These are phyloP conservation scores for Eleusine indica DNA, from an alignment of 176 grass and related monocot genomes.

Conservation along the genomic window DNA sequence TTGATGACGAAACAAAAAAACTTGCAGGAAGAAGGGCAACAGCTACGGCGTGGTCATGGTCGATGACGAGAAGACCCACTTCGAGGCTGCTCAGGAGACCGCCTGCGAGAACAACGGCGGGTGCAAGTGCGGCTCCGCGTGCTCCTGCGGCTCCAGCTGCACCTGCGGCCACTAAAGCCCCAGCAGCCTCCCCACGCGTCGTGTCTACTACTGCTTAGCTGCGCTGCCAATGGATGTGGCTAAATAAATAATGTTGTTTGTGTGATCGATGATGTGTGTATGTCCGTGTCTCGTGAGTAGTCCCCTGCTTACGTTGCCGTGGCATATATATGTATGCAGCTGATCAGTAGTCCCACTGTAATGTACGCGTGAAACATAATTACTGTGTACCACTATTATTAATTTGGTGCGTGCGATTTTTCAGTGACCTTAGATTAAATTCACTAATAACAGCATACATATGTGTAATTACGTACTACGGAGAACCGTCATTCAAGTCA, in stretches of 20 bases:
- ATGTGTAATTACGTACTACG: too few species aligned
- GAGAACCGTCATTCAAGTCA: too few species aligned
- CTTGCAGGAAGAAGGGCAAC: slow-evolving; percentile 68
- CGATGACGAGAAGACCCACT: slow-evolving; percentile 54
- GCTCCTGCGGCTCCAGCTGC: slow-evolving; percentile 49
- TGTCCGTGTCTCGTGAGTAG: neutral
- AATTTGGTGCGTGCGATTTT: neutral
- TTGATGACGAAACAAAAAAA: neutral
- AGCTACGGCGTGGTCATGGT: slow-evolving; percentile 50
- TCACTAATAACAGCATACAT: too few species aligned
- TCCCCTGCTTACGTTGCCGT: neutral
- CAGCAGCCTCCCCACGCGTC: neutral
- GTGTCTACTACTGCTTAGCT: neutral
- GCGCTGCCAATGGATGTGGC: neutral
- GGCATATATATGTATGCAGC: neutral
- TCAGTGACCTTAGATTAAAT: neutral
- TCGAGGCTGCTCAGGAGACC: slow-evolving; percentile 30
- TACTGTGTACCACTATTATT: neutral
- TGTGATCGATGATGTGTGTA: neutral
- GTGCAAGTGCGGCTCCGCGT: slow-evolving; percentile 57
- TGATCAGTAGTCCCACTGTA: neutral
- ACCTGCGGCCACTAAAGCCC: slow-evolving; percentile 47
- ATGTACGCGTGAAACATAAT: neutral
- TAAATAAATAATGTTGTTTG: neutral
- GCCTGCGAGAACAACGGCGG: slow-evolving; percentile 39